Evolutionary conservation across 73 alveolate species (phyloP), one percentile per base, ranked within the genome.

Genomic region (Symbiodinium pilosum): DNA sequence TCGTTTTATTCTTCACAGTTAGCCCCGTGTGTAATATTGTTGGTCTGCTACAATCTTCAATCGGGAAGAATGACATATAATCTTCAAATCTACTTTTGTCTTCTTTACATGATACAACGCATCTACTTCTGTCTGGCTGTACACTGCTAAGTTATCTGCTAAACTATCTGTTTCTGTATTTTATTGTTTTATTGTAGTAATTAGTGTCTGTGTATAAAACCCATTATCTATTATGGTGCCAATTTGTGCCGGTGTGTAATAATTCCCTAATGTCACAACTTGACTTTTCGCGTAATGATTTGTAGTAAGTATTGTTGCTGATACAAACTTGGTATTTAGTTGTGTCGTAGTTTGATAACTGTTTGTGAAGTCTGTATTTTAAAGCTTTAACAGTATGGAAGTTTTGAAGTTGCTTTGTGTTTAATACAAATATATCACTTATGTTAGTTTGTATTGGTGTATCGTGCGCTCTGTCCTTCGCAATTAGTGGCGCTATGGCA

Each of bases 241-340:
- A n/a, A n/a, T n/a, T n/a, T n/a, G n/a, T n/a, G n/a, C n/a, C n/a
- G 73, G 21, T 16, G 73, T 16, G 21, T 56, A 56, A 20, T 56
- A 56, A 56, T 56, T 56, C 9, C 73, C 73, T 8, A 56, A 56
- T 56, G 73, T 56, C 14, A 14, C 77, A 59, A 59, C 28, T 12
- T 59, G 77, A 59, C 32, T 59, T 59, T 59, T 59, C 77, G 77
- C 28, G 77, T 59, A 59, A 59, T 59, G 77, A 59, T 59, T 59
- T 59, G 77, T 59, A 59, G 77, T 59, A 59, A 59, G 77, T 36
- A 36, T 64, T 64, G 77, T 64, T 64, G 77, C 20, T 64, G 38
- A 64, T 64, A 18, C 77, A 11, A 20, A 11, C 38, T 64, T 59
- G 18, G 77, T 59, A 59, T 59, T 59, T 59, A 59, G 28, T 59